Evolutionary conservation across 2,329 filamentous ascomycete species (phyloP).

Genomic region (Fusarium sp.): DNA sequence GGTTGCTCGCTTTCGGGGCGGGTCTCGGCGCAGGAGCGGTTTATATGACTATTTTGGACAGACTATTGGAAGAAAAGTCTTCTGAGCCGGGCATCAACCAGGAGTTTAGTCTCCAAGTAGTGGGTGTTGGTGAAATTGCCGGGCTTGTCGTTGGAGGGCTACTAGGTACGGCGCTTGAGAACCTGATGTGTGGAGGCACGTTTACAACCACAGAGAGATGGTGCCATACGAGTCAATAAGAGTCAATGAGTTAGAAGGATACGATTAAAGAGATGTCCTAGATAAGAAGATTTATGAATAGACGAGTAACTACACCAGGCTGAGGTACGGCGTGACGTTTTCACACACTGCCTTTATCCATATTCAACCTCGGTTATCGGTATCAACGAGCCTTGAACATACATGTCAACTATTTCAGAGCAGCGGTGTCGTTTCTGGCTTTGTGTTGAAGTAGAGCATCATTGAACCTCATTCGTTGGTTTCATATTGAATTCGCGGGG

Average conservation of each 20-base stretch:
- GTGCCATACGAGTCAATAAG: slow-evolving; percentile 47
- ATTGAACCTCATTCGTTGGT: slow-evolving; percentile 17
- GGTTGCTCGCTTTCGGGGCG: slow-evolving; percentile 46
- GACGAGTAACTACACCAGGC: not conserved
- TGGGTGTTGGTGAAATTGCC: slow-evolving; percentile 50
- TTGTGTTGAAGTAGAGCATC: not conserved
- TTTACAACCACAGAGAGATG: slow-evolving; percentile 42
- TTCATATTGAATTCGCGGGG: slow-evolving; percentile 2
- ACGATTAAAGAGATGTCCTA: not conserved
- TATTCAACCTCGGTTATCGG: not conserved
- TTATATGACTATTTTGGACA: slow-evolving; percentile 48
- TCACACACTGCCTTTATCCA: not conserved
- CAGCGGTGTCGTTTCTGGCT: not conserved
- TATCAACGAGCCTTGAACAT: not conserved
- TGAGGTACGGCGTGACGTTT: not conserved
- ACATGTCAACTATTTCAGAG: not conserved
- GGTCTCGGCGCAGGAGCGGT: slow-evolving; percentile 51
- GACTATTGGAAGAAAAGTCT: slow-evolving; percentile 39
- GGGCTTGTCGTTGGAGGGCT: slow-evolving; percentile 50
- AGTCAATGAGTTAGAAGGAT: too few species aligned
- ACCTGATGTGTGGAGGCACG: slow-evolving; percentile 39
- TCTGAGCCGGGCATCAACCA: slow-evolving; percentile 34
- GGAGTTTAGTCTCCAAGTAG: slow-evolving; percentile 51
- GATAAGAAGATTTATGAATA: slow-evolving; percentile 1
- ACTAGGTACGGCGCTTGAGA: slow-evolving; percentile 47